phyloP scores from a whole-genome alignment of 352 stramenopile genomes.

The Paralagenidium karlingii region DNA sequence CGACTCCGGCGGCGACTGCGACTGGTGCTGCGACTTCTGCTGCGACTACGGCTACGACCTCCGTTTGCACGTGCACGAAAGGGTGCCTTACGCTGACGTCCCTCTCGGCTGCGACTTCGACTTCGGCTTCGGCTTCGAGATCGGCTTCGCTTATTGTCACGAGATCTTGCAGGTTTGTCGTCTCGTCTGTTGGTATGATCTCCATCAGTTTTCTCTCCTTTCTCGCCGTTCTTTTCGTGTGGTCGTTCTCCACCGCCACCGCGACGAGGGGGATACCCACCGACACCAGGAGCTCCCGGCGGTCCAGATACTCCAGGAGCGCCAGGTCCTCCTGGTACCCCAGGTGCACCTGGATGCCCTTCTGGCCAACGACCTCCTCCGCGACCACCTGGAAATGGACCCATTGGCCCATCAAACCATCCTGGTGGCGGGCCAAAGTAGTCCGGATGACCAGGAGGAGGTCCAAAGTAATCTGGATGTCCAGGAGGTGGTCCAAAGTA shows the following conservation, averaged over 20 bases:
- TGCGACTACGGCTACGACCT: constrained; percentile 1
- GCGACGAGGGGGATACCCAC: constrained; percentile 1
- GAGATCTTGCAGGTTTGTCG: constrained; percentile 1
- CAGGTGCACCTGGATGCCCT: no score
- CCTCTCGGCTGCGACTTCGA: constrained; percentile 11
- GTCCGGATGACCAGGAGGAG: constrained; percentile 53
- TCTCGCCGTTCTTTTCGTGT: constrained; percentile 13
- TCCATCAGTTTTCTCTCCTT: constrained; percentile 5
- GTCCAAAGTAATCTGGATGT: constrained; percentile 61
- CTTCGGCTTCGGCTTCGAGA: constrained; percentile 27
- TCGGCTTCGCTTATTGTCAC: constrained; percentile 8
- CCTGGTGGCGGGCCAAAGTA: constrained; percentile 57
- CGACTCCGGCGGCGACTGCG: constrained; percentile 27
- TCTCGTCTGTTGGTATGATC: constrained; percentile 6
- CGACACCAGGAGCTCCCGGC: background rate
- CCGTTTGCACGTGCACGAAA: background rate
- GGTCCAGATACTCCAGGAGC: background rate
- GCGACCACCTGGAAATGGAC: constrained; percentile 29
- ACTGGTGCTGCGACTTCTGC: constrained; percentile 10
- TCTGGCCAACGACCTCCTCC: constrained; percentile 24
- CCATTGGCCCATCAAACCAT: constrained; percentile 54
- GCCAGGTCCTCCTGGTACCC: no score
- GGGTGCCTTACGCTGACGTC: no score
- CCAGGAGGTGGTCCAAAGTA: constrained; percentile 49
- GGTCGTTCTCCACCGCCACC: constrained; percentile 6